Evolutionary conservation across 2,329 filamentous ascomycete species (phyloP), one percentile per base, ranked within the genome.

Genomic region (Sclerotinia nivalis): DNA sequence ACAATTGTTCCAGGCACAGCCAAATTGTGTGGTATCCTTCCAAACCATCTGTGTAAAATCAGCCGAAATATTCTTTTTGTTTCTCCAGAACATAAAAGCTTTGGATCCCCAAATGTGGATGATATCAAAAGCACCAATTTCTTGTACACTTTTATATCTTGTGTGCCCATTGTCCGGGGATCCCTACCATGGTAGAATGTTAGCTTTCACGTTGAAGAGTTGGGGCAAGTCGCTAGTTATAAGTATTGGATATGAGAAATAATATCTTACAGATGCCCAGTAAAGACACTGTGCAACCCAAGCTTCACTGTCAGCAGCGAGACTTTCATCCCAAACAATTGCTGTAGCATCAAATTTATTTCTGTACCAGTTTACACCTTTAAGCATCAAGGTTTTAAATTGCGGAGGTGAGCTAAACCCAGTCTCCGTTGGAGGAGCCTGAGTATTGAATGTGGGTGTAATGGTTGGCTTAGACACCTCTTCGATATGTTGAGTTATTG

Each of bases 401-500:
- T 10, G 34, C 15, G 2, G 7, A n/a, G 55, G 22, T 25, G 34
- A 4, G 15, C 34, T 40, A 25, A 40, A 40, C 10, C 12, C 2
- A 40, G 6, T 4, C 6, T 58, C 3, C 22, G 6, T 10, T 40
- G 34, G 31, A 22, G 54, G 28, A 34, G 2, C 4, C 2, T 25
- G 2, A 18, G 6, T n/a, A 15, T 25, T 25, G 3, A 58, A 5
- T 34, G 5, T 10, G 18, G 4, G 54, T 22, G 12, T 37, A 1
- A n/a, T 15, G 1, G 6, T n/a, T 22, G 34, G 5, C 34, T 25
- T 18, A 37, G 55, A 37, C 12, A 59, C 34, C 22, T 4, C n/a
- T n/a, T 18, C 5, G 3, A 25, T 9, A 1, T 25, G 2, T 4
- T 18, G 20, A 4, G 3, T 9, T 40, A 1, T 2, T 0, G 1